Conservation (phyloP, 2,329 filamentous ascomycete genomes). For the Neopestalotiopsis rosae region DNA sequence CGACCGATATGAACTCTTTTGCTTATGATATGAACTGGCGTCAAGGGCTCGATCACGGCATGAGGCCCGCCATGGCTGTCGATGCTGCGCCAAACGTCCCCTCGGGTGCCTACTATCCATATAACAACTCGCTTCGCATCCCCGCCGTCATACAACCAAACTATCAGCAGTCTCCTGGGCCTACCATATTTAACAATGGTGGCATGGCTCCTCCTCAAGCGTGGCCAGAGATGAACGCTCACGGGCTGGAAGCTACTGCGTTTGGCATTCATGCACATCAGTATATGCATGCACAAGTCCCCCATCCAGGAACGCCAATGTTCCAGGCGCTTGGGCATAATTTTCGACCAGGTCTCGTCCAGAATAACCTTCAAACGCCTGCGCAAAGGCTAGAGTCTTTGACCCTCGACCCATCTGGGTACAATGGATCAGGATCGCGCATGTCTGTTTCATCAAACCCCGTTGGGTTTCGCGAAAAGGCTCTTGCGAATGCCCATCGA, state of each 20-base stretch:
- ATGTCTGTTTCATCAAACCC: constrained; percentile 34
- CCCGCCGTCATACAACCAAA: constrained; percentile 38
- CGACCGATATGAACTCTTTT: constrained; percentile 25
- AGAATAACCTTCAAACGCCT: constrained; percentile 30
- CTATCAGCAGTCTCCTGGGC: constrained; percentile 43
- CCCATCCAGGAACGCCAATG: constrained; percentile 25
- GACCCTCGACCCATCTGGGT: constrained; percentile 34
- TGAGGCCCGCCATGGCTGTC: constrained; percentile 28
- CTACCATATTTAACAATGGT: constrained; percentile 45
- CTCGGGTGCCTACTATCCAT: constrained; percentile 31
- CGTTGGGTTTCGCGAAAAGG: constrained; percentile 68
- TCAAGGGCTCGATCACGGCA: constrained; percentile 25
- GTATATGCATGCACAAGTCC: constrained; percentile 32
- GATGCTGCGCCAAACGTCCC: constrained; percentile 32
- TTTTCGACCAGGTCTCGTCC: constrained; percentile 36
- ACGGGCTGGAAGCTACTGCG: constrained; percentile 39
- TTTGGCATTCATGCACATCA: constrained; percentile 39
- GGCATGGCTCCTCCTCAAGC: constrained; percentile 41
- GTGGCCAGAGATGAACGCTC: constrained; percentile 43
- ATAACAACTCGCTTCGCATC: constrained; percentile 32
- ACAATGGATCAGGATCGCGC: constrained; percentile 24
- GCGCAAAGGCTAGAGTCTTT: constrained; percentile 39
- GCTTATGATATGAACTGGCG: constrained; percentile 26
- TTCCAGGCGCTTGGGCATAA: constrained; percentile 43
- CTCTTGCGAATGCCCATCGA: constrained; percentile 71